Percentiles rank a stretch among this genome's conserved stretches.
phyloP scores from a whole-genome alignment of 805 yeast species.

The Aciculoconidium aculeatum region DNA sequence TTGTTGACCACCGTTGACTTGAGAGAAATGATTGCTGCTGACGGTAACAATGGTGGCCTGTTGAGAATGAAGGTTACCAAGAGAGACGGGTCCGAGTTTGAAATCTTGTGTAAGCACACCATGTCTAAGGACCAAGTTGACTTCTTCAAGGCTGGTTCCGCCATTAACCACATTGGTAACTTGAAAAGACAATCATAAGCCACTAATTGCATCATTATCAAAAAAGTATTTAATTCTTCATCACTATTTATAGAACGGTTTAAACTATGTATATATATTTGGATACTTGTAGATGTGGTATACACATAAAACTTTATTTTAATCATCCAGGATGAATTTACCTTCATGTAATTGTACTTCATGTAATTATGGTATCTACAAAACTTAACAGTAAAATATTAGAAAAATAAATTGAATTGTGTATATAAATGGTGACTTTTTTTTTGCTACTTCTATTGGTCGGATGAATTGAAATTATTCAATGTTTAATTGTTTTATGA shows the following conservation, averaged over 20 bases:
- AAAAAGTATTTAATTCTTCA: background rate
- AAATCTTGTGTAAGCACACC: slow-evolving; percentile 80
- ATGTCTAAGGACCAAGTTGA: slow-evolving; percentile 96
- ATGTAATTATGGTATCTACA: too few species aligned
- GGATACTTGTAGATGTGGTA: too few species aligned
- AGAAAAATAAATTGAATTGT: too few species aligned
- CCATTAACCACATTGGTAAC: slow-evolving; percentile 85
- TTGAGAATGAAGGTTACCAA: slow-evolving; percentile 70
- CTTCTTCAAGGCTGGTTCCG: slow-evolving; percentile 96
- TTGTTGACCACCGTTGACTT: slow-evolving; percentile 68
- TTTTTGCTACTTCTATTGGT: too few species aligned
- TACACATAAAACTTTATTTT: too few species aligned
- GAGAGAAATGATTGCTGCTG: slow-evolving; percentile 67
- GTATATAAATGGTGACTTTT: too few species aligned
- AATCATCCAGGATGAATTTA: too few species aligned
- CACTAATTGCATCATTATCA: slow-evolving; percentile 2
- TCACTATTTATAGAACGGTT: too few species aligned
- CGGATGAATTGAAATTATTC: slow-evolving; percentile 8
- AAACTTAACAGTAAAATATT: too few species aligned
- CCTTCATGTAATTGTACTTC: too few species aligned
- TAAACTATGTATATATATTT: too few species aligned
- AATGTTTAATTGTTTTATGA: slow-evolving; percentile 1
- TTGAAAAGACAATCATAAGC: too few species aligned
- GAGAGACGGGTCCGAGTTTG: slow-evolving; percentile 62
- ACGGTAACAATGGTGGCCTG: slow-evolving; percentile 84